Evolutionary conservation across 768 basidiomycete genomes (phyloP), one percentile per base, ranked within the genome.

Genomic region (Panaeolus cyanescens): DNA sequence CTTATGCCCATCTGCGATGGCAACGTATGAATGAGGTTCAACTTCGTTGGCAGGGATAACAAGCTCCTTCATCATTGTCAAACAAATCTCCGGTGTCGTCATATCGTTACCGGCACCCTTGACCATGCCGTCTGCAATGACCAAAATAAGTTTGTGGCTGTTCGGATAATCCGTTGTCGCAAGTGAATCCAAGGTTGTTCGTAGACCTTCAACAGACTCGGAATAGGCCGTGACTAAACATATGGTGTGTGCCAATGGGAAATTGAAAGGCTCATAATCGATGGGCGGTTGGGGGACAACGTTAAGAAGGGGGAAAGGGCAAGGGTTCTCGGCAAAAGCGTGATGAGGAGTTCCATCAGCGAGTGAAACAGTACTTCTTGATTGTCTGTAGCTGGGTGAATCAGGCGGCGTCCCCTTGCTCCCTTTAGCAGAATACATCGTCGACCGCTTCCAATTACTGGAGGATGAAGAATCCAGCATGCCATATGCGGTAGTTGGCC

Each of bases 1-100:
- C 78, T 97, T 99, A 82, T 99, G 96, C n/a, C 97, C 97, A 71
- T 99, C 96, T 15, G 97, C 97, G 68, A 99, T 98, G 61, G 97
- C 95, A 58, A 99, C 95, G 70, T 99, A 99, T 28, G 95, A 96
- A 67, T 96, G 93, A 3, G 95, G 79, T 73, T 97, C 93, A 33
- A 98, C 94, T 56, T 98, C 94, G 20, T 88, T 80, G 0, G 88
- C 84, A 0, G 87, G 77, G 25, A 94, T 83, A 64, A 97, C 78
- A 58, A 97, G 86, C 39, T 98, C 95, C 77, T 91, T 95, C 97
- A 99, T 99, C 97, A 99, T 99, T 36, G 85, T 78, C 64, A 99
- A 76, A 68, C 90, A 89, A 66, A 99, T 98, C 68, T 99, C 95
- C 20, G 96, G 96, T 0, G 97, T 99, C 54, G 92, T 90, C 71